Evolutionary conservation across 106 monocot genomes (phyloP).

Genomic region (Hemerocallis citrina): DNA sequence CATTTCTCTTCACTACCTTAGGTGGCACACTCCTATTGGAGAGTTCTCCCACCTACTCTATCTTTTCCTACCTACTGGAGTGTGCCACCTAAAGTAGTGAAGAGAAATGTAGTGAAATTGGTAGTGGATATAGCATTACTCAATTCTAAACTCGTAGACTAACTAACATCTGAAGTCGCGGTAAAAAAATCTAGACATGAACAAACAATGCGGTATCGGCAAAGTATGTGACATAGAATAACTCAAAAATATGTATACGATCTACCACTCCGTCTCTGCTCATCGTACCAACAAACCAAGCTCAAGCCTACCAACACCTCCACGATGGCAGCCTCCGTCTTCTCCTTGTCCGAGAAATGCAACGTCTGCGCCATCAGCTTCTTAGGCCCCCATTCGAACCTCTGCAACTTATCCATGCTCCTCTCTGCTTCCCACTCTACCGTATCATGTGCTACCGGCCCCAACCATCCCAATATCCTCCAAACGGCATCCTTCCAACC

Average conservation of each 20-base stretch:
- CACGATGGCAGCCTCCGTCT: constrained; percentile 62
- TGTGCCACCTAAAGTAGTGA: no score
- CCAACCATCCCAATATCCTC: constrained; percentile 55
- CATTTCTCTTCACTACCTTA: no score
- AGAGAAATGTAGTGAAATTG: no score
- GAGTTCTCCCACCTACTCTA: no score
- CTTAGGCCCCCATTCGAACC: constrained; percentile 23
- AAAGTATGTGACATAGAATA: background rate
- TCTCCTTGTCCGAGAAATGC: constrained; percentile 60
- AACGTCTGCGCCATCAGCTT: constrained; percentile 58
- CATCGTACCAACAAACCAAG: constrained; percentile 65
- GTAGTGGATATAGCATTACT: no score
- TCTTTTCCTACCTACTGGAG: no score
- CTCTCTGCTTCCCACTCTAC: constrained; percentile 45
- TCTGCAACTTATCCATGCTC: constrained; percentile 35
- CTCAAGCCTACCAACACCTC: constrained; percentile 78
- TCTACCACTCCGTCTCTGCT: constrained; percentile 9
- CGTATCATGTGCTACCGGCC: constrained; percentile 53
- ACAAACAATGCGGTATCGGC: no score
- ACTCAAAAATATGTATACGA: background rate
- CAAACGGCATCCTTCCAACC: constrained; percentile 57
- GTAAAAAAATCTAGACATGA: no score
- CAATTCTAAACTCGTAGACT: no score
- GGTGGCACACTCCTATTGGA: no score
- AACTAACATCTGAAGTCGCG: no score